Percentiles rank a stretch among this genome's conserved stretches.
Evolutionary conservation across 2,329 filamentous ascomycete species (phyloP).

Genomic region (Dothidotthia symphoricarpi): DNA sequence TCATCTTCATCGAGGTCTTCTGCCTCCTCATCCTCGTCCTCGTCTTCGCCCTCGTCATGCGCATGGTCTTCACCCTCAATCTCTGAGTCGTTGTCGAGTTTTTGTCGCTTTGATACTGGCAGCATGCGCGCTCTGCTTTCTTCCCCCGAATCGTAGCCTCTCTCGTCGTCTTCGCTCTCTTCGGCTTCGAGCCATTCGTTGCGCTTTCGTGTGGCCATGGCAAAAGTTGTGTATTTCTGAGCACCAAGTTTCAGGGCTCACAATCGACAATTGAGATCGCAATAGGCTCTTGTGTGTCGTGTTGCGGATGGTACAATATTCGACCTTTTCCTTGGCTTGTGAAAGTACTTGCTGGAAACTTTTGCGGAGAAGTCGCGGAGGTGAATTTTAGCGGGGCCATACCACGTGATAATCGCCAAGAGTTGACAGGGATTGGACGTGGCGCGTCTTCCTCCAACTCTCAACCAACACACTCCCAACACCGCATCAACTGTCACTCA

Average conservation of each 20-base stretch:
- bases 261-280: background rate
- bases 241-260: background rate
- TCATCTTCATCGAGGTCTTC: slow-evolving; percentile 15
- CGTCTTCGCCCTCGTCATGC: slow-evolving; percentile 23
- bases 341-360: slow-evolving; percentile 15
- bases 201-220: slow-evolving; percentile 66
- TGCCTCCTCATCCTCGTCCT: slow-evolving; percentile 28
- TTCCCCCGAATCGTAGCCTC: slow-evolving; percentile 67
- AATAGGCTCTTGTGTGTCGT: background rate
- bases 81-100: slow-evolving; percentile 49
- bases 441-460: slow-evolving; percentile 11
- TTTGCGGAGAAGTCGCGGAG: slow-evolving; percentile 29
- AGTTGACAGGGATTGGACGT: slow-evolving; percentile 1
- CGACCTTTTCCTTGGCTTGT: slow-evolving; percentile 1
- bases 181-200: slow-evolving; percentile 67
- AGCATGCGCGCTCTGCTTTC: slow-evolving; percentile 61
- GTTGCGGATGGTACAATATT: background rate
- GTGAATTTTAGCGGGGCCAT: slow-evolving; percentile 27
- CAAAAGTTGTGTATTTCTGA: background rate
- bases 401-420: slow-evolving; percentile 4
- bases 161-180: slow-evolving; percentile 45
- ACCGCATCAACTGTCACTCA: background rate
- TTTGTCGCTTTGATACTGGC: slow-evolving; percentile 62
- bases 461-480: slow-evolving; percentile 4
- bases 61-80: slow-evolving; percentile 23